Evolutionary conservation across 352 stramenopile genomes (phyloP).

Genomic region (Pythium guiyangense): DNA sequence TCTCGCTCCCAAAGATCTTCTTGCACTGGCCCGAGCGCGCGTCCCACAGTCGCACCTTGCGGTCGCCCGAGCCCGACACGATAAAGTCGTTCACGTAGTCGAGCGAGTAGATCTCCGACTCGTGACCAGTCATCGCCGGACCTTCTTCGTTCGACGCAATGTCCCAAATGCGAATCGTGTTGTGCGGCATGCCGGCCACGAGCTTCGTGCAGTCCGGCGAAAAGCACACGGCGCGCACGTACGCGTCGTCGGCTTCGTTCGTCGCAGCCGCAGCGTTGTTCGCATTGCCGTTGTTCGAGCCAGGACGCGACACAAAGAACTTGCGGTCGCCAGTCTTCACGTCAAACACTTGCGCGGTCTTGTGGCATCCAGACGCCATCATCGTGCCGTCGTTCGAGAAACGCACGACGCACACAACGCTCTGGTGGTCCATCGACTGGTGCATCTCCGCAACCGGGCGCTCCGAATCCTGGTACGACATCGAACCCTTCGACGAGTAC

Average conservation of each 20-base stretch:
- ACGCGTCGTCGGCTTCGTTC: constrained; percentile 75
- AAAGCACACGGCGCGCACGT: constrained; percentile 83
- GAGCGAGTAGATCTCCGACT: constrained; percentile 85
- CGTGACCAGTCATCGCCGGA: constrained; percentile 73
- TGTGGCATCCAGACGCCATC: constrained; percentile 85
- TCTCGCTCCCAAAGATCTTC: constrained; percentile 82
- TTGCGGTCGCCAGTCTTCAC: constrained; percentile 82
- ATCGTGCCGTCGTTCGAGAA: constrained; percentile 83
- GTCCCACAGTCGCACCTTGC: constrained; percentile 82
- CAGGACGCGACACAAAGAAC: constrained; percentile 70
- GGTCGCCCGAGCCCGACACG: constrained; percentile 79
- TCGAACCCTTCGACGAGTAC: constrained; percentile 68
- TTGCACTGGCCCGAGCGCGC: constrained; percentile 77
- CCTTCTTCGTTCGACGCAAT: constrained; percentile 85
- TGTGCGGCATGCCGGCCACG: constrained; percentile 84
- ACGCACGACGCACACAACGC: constrained; percentile 82
- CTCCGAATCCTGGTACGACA: constrained; percentile 73
- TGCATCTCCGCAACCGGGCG: constrained; percentile 81
- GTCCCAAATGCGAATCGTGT: constrained; percentile 86
- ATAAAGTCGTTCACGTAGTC: constrained; percentile 87
- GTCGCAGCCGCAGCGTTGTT: constrained; percentile 26
- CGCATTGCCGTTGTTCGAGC: constrained; percentile 33
- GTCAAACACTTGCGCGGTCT: constrained; percentile 84
- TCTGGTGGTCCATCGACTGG: constrained; percentile 88
- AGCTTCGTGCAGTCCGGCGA: constrained; percentile 83